Conservation (phyloP, 140 eudicot genomes). For the Anethum foeniculum region DNA sequence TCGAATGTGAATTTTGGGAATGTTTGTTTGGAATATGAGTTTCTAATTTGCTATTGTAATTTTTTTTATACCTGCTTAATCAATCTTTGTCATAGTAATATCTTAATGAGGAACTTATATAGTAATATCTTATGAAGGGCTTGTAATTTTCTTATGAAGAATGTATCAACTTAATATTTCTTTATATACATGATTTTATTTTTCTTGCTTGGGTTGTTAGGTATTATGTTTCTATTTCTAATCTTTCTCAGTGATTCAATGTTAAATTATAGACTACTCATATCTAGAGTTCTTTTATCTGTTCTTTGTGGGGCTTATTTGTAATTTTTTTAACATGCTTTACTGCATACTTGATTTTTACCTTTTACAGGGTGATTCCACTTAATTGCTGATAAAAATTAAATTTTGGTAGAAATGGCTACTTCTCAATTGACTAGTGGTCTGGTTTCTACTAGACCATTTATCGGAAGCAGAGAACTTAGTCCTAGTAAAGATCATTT, state of each 20-base stretch:
- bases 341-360: neutral
- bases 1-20: too few species aligned
- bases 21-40: too few species aligned
- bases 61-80: too few species aligned
- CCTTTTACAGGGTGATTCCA: neutral
- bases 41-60: too few species aligned
- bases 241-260: neutral
- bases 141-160: too few species aligned
- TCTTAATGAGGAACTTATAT: too few species aligned
- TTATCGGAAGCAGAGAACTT: neutral
- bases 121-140: too few species aligned
- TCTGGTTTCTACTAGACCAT: neutral
- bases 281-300: neutral
- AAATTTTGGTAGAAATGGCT: conserved; percentile 10
- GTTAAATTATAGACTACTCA: neutral
- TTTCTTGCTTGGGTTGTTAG: neutral
- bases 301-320: neutral
- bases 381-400: neutral
- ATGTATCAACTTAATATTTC: too few species aligned
- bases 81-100: too few species aligned
- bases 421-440: conserved; percentile 1
- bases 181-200: neutral
- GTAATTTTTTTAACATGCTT: neutral
- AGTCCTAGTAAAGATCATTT: neutral
- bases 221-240: neutral